Conservation (phyloP, 192 early-diverging fungal species). For the Martensiomyces pterosporus region DNA sequence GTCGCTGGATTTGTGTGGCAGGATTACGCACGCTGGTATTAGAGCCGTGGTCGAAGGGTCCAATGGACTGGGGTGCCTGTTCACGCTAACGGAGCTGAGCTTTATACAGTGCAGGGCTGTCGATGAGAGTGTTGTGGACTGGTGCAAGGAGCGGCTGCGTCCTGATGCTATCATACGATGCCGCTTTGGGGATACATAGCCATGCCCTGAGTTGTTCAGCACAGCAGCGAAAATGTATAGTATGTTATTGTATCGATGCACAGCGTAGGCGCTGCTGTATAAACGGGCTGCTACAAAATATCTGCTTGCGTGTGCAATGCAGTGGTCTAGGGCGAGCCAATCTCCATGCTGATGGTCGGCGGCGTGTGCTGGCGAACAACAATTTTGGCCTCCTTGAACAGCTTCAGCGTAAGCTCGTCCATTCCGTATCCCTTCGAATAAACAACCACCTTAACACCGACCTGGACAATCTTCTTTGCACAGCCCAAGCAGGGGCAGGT, state of each 20-base stretch:
- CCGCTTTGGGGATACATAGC: neutral
- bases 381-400: slow-evolving; percentile 83
- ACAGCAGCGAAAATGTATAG: neutral
- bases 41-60: slow-evolving; percentile 12
- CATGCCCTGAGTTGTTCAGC: neutral
- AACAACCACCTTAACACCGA: slow-evolving; percentile 88
- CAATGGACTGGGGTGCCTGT: slow-evolving; percentile 26
- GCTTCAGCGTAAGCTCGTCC: slow-evolving; percentile 78
- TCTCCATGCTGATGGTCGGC: slow-evolving; percentile 54
- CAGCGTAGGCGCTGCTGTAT: no score
- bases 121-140: slow-evolving; percentile 7
- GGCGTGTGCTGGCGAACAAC: slow-evolving; percentile 72
- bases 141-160: slow-evolving; percentile 27
- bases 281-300: no score
- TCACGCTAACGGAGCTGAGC: slow-evolving; percentile 22
- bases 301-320: neutral
- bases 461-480: slow-evolving; percentile 95
- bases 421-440: slow-evolving; percentile 91
- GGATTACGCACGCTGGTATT: slow-evolving; percentile 26
- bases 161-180: slow-evolving; percentile 13
- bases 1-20: slow-evolving; percentile 20
- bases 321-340: slow-evolving; percentile 25
- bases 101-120: slow-evolving; percentile 12
- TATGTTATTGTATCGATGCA: no score
- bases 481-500: slow-evolving; percentile 88